Conservation (phyloP, 2,329 filamentous ascomycete species). For the Parastagonospora avenae region DNA sequence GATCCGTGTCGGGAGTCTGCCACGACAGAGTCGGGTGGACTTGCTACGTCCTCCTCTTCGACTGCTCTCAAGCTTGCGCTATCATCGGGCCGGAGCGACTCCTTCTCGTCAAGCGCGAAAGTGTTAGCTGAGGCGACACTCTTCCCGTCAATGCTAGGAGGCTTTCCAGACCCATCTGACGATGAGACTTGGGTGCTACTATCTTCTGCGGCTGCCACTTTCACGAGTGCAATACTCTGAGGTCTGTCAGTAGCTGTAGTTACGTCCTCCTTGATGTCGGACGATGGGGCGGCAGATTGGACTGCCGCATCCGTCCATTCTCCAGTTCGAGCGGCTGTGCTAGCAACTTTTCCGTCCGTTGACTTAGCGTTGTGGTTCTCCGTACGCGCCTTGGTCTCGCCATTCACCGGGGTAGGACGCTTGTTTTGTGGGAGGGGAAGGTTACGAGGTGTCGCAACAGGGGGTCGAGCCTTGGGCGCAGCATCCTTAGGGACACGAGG, state of each 20-base stretch:
- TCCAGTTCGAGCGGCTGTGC: conserved; percentile 24
- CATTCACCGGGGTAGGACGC: conserved; percentile 22
- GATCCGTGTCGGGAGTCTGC: conserved; percentile 80
- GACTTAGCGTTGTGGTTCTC: conserved; percentile 18
- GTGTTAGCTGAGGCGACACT: conserved; percentile 93
- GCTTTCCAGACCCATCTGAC: conserved; percentile 73
- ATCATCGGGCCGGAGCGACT: conserved; percentile 91
- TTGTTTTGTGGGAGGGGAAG: conserved; percentile 24
- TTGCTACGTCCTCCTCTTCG: conserved; percentile 87
- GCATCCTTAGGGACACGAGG: conserved; percentile 31
- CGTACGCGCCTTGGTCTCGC: conserved; percentile 17
- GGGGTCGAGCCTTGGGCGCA: conserved; percentile 28
- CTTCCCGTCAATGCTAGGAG: conserved; percentile 83
- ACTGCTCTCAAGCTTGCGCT: conserved; percentile 90
- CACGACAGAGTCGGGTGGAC: conserved; percentile 74
- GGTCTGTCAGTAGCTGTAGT: conserved; percentile 25
- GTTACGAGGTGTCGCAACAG: conserved; percentile 32
- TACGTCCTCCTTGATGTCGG: conserved; percentile 54
- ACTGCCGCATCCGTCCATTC: conserved; percentile 30
- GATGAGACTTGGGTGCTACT: conserved; percentile 54
- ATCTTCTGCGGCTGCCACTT: conserved; percentile 48
- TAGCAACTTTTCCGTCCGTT: conserved; percentile 29
- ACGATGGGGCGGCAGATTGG: conserved; percentile 23
- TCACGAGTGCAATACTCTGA: conserved; percentile 36
- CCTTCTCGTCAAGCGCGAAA: conserved; percentile 95